Base-by-base conservation (phyloP, 371 early-diverging fungal species). In the Haplosporangium sp. region DNA sequence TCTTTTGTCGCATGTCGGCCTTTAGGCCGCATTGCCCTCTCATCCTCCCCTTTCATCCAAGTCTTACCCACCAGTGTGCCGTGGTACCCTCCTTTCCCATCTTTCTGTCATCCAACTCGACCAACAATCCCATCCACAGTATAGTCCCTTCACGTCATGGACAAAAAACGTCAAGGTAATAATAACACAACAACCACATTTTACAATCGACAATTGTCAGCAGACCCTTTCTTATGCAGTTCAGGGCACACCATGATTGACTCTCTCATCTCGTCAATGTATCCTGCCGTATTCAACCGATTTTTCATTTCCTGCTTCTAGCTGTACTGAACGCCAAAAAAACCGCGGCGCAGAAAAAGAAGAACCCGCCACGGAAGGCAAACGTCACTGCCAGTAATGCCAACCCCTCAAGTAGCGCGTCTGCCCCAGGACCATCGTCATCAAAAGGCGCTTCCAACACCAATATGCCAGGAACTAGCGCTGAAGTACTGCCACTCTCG, bases 241-340 rank as follows among this genome's bases (percentile, higher is more conserved):
- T 29, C 29, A 29, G 29, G 29, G 29, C 29, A 29, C 29, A 29
- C 29, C 29, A 29, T 29, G 29, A 29, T 29, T 29, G 29, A 29
- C 29, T 29, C 4, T 4, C 4, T 50, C 51, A 29, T 21, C 48
- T 55, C 16, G 12, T 14, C 9, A 38, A 36, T 23, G 38, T 16
- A 40, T 43, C 46, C 10, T 45, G 37, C 40, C 13, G 29, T n/a
- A 29, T 13, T n/a, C 45, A 67, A 20, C 29, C 55, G n/a, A 1
- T 52, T 29, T 52, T 50, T 37, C 42, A 11, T 36, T 51, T n/a
- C 36, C 20, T 47, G 9, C 8, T 51, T 53, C 46, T 59, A 75
- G 76, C 76, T 38, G 76, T 69, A 40, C 20, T 75, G 20, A 75
- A 75, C 58, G 76, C 76, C 60, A 75, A 75, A 45, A 75, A 64